These are phyloP conservation scores for Vitis rupestris DNA, from an alignment of 164 flowering plant genomes.

Conservation along the genomic window DNA sequence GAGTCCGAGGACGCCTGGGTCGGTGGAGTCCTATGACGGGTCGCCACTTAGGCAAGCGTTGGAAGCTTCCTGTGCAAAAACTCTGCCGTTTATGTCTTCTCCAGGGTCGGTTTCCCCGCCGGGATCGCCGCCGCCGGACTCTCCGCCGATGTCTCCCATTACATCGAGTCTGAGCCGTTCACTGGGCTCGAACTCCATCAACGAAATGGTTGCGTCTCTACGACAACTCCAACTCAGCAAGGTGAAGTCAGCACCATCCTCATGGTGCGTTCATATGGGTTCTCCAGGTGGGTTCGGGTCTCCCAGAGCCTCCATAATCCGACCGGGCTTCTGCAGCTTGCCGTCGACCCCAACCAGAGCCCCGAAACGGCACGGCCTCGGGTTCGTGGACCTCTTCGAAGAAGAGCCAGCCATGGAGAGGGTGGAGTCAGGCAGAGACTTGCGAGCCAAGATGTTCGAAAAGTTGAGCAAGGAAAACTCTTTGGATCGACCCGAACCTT, in stretches of 20 bases:
- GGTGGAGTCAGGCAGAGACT: constrained; percentile 65
- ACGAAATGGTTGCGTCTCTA: constrained; percentile 50
- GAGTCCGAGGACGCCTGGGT: constrained; percentile 27
- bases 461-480: constrained; percentile 64
- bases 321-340: constrained; percentile 55
- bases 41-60: constrained; percentile 51
- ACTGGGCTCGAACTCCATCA: constrained; percentile 36
- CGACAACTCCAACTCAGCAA: constrained; percentile 59
- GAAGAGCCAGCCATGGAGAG: constrained; percentile 65
- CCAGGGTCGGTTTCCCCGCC: constrained; percentile 48
- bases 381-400: constrained; percentile 22
- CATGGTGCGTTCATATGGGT: constrained; percentile 31
- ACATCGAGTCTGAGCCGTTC: constrained; percentile 39
- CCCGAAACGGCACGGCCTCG: constrained; percentile 20
- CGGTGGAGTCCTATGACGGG: constrained; percentile 44
- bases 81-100: constrained; percentile 22
- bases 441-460: constrained; percentile 56
- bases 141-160: constrained; percentile 52
- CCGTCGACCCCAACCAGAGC: constrained; percentile 63
- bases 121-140: constrained; percentile 34
- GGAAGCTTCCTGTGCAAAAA: constrained; percentile 23
- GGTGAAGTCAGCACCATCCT: constrained; percentile 47
- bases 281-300: constrained; percentile 29
- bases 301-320: constrained; percentile 38
- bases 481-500: constrained; percentile 25